A percentile compares a stretch with the other conserved stretches of the same genome.
phyloP scores from a whole-genome alignment of 2,329 filamentous ascomycete genomes.

The Cordyceps javanica region DNA sequence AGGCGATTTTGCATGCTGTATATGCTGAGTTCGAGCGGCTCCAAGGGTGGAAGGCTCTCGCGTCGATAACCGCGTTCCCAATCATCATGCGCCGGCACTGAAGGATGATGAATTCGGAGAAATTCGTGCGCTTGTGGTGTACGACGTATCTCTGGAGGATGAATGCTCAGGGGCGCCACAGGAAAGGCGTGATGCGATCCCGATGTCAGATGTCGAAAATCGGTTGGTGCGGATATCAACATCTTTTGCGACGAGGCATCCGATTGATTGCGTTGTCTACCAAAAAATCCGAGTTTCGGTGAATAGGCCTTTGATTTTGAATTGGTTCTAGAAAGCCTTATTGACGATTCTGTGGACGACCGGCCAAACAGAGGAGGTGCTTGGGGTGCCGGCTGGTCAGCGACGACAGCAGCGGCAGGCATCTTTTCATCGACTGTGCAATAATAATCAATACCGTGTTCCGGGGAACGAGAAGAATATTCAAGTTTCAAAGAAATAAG shows the following conservation, averaged over 20 bases:
- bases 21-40: constrained; percentile 51
- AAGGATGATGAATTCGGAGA: not conserved
- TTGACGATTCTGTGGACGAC: not conserved
- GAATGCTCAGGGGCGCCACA: not conserved
- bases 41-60: not conserved
- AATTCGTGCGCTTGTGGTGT: constrained; percentile 13
- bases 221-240: constrained; percentile 51
- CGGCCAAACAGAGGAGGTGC: constrained; percentile 20
- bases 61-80: constrained; percentile 15
- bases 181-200: constrained; percentile 20
- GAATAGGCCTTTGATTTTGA: not conserved
- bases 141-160: constrained; percentile 28
- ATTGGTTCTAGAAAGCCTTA: not conserved
- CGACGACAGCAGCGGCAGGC: constrained; percentile 20
- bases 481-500: not conserved
- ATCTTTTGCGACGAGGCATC: constrained; percentile 43
- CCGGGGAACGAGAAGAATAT: not conserved
- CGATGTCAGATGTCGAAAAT: constrained; percentile 54
- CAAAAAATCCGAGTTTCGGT: not conserved
- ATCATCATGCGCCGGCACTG: not conserved
- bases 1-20: constrained; percentile 35
- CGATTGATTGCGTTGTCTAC: constrained; percentile 32
- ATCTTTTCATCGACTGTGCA: constrained; percentile 19
- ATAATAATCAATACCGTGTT: not conserved
- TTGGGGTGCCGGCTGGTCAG: constrained; percentile 24